Percentiles rank a stretch among this genome's conserved stretches.
phyloP scores from a whole-genome alignment of 345 rosid genomes.

The Murraya koenigii region DNA sequence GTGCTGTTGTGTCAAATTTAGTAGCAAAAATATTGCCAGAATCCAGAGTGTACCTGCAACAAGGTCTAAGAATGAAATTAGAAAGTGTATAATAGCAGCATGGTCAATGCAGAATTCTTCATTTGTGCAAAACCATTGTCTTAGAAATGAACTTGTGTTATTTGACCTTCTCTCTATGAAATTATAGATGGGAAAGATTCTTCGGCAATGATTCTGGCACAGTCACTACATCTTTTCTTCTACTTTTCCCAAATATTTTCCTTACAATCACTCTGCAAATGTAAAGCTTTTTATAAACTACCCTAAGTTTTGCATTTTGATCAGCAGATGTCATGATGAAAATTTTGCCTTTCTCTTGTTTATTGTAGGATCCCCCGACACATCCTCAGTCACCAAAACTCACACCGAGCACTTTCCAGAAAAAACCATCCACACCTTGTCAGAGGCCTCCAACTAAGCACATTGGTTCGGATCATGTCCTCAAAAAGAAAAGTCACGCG shows the following conservation, averaged over 20 bases:
- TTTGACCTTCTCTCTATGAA: neutral
- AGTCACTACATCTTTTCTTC: neutral
- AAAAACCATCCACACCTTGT: slow-evolving; percentile 18
- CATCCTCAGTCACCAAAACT: slow-evolving; percentile 25
- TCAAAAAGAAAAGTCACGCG: slow-evolving; percentile 25
- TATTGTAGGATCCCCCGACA: slow-evolving; percentile 30
- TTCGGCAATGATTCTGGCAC: neutral
- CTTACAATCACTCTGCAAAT: neutral
- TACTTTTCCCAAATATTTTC: neutral
- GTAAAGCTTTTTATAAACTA: neutral
- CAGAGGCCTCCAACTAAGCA: slow-evolving; percentile 28
- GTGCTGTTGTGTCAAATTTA: neutral
- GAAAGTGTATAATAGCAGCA: neutral
- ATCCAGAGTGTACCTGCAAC: neutral
- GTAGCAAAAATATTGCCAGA: neutral
- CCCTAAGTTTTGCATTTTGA: neutral
- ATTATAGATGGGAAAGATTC: neutral
- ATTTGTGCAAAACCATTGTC: neutral
- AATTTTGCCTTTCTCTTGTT: neutral
- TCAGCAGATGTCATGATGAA: neutral
- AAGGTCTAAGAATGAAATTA: neutral
- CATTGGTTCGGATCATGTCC: slow-evolving; percentile 19
- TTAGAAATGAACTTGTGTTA: neutral
- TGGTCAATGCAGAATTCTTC: neutral
- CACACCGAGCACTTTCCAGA: slow-evolving; percentile 14